Evolutionary conservation across 441 rosid genomes (phyloP), one percentile per base, ranked within the genome.

Genomic region (Aleurites moluccanus): DNA sequence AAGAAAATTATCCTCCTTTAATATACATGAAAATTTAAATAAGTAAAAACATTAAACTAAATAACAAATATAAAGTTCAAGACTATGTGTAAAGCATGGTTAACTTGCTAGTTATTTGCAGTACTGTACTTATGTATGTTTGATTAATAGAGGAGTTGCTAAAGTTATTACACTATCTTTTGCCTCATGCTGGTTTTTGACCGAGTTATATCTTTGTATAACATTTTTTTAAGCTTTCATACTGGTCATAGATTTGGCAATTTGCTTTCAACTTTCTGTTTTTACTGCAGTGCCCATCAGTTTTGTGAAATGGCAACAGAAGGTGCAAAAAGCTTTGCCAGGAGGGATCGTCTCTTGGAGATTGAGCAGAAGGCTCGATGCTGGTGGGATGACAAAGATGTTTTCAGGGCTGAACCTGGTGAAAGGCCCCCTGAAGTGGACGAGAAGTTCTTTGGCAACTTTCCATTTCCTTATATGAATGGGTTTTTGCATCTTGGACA

Each of bases 401-500:
- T 91, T 49, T 94, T 92, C 77, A 82, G 50, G 55, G 90, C 98
- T 30, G 97, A 92, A 25, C 69, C 97, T 52, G 47, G 82, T 4
- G 87, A 84, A 59, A 82, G 73, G 60, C 83, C 81, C 45, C 93
- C 94, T 4, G 64, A 80, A 62, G 75, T 81, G 3, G 94, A 94
- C 9, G 97, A 91, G 70, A 94, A 94, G 83, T 94, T 94, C 76
- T 92, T 88, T 76, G 92, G 97, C 7, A 92, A 92, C 49, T 94
- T 94, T 55, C 97, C 98, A 2, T 91, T 86, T 77, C 98, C 98
- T 0, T 94, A 94, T 64, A 94, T 94, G 98, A 94, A 94, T 75
- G 98, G 98, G 7, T 88, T 78, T 70, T 81, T 94, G 75, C 98
- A 94, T 76, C 88, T 92, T 59, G 98, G 97, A 4, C 98, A 92